Percentiles rank a stretch among this genome's conserved stretches.
Evolutionary conservation across 179 eudicot genomes (phyloP).

Genomic region (Monotropa hypopitys): DNA sequence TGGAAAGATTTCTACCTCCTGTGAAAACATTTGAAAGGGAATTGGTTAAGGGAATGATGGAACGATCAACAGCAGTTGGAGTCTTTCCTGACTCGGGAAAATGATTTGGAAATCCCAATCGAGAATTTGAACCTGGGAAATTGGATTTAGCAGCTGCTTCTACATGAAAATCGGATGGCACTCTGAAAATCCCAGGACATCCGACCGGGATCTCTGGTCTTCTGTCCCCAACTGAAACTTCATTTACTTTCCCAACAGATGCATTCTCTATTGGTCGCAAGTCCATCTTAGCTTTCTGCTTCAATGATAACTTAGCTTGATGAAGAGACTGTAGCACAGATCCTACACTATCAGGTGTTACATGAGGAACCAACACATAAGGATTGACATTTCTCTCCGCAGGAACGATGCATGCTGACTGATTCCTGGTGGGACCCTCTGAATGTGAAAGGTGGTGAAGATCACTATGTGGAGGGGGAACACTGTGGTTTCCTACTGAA

Average conservation of each 20-base stretch:
- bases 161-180: conserved; percentile 42
- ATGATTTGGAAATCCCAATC: conserved; percentile 17
- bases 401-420: neutral
- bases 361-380: conserved; percentile 23
- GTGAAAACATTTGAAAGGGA: conserved; percentile 15
- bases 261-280: conserved; percentile 14
- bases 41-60: conserved; percentile 16
- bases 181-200: conserved; percentile 55
- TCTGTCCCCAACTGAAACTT: conserved; percentile 18
- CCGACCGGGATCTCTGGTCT: conserved; percentile 31
- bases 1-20: conserved; percentile 12
- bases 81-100: conserved; percentile 10
- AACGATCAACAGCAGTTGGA: conserved; percentile 10
- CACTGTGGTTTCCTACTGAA: conserved; percentile 4
- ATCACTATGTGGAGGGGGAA: neutral
- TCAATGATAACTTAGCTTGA: conserved; percentile 51
- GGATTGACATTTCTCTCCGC: conserved; percentile 14
- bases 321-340: conserved; percentile 58
- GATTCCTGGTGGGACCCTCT: neutral
- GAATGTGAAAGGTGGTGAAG: neutral
- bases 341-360: conserved; percentile 25
- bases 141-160: conserved; percentile 25
- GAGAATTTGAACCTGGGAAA: conserved; percentile 10
- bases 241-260: conserved; percentile 13
- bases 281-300: conserved; percentile 23